Percentiles rank a stretch among this genome's conserved stretches.
Conservation (phyloP, 2,329 filamentous ascomycete genomes). For the Cladosporium sp. region DNA sequence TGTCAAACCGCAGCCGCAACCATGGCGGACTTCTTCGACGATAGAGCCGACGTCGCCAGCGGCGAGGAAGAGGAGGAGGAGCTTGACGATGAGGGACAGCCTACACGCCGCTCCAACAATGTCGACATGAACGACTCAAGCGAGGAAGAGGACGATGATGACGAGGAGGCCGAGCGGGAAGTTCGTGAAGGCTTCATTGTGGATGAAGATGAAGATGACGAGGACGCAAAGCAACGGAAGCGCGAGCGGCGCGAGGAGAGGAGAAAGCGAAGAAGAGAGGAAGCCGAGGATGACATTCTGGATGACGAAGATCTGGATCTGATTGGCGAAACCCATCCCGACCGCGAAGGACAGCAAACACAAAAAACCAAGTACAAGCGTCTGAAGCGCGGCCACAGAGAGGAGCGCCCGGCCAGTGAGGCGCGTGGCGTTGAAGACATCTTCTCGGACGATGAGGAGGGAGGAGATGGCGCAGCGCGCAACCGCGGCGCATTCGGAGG, state of each 20-base stretch:
- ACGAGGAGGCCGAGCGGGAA: conserved; percentile 79
- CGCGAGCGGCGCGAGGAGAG: conserved; percentile 66
- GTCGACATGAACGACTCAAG: conserved; percentile 75
- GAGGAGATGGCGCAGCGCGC: conserved; percentile 51
- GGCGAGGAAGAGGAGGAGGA: conserved; percentile 77
- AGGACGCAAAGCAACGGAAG: conserved; percentile 61
- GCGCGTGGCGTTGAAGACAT: conserved; percentile 83
- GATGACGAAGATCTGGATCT: conserved; percentile 96
- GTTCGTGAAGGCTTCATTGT: conserved; percentile 92
- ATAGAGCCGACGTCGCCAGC: conserved; percentile 80
- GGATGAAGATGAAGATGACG: conserved; percentile 79
- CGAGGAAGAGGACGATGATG: conserved; percentile 82
- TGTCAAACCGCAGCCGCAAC: neutral
- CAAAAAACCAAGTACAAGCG: conserved; percentile 90
- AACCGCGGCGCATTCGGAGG: conserved; percentile 45
- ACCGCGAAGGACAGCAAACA: conserved; percentile 65
- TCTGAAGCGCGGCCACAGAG: conserved; percentile 85
- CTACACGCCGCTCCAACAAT: conserved; percentile 37
- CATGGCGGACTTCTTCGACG: conserved; percentile 58
- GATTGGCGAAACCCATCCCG: conserved; percentile 79
- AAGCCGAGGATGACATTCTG: conserved; percentile 78
- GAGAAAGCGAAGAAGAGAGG: conserved; percentile 72
- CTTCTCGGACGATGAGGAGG: conserved; percentile 92
- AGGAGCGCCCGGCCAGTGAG: conserved; percentile 62
- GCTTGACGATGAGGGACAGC: conserved; percentile 66